Percentiles rank a stretch among this genome's conserved stretches.
Conservation (phyloP, 257 asterid species). For the Vinca minor region DNA sequence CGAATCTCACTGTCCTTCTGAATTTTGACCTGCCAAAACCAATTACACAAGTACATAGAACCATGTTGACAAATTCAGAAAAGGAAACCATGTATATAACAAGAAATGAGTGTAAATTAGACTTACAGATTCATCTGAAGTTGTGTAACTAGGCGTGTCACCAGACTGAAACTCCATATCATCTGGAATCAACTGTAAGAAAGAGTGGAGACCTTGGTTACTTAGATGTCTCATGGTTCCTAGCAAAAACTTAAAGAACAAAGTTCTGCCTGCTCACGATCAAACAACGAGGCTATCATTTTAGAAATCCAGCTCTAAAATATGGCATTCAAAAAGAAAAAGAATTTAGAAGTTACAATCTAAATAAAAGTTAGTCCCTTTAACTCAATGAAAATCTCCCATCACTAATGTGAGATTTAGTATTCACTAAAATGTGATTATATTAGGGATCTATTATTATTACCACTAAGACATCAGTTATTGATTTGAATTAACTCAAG, state of each 20-base stretch:
- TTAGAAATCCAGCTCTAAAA: no score
- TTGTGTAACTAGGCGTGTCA: conserved; percentile 87
- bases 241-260: neutral
- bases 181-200: conserved; percentile 73
- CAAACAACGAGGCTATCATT: no score
- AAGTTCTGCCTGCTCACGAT: neutral
- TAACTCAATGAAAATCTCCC: no score
- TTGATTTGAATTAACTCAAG: no score
- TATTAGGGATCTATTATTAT: no score
- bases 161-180: conserved; percentile 98
- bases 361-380: no score
- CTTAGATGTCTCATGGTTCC: neutral
- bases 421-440: no score
- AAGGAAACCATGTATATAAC: no score
- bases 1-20: conserved; percentile 44
- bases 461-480: no score
- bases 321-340: no score
- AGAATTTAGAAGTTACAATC: no score
- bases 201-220: conserved; percentile 2
- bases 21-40: conserved; percentile 29
- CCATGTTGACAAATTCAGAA: neutral
- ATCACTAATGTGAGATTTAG: no score
- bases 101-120: neutral
- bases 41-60: neutral
- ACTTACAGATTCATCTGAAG: conserved; percentile 66